Evolutionary conservation across 805 yeast genomes (phyloP), one percentile per base, ranked within the genome.

Genomic region (Hanseniaspora lachancei): DNA sequence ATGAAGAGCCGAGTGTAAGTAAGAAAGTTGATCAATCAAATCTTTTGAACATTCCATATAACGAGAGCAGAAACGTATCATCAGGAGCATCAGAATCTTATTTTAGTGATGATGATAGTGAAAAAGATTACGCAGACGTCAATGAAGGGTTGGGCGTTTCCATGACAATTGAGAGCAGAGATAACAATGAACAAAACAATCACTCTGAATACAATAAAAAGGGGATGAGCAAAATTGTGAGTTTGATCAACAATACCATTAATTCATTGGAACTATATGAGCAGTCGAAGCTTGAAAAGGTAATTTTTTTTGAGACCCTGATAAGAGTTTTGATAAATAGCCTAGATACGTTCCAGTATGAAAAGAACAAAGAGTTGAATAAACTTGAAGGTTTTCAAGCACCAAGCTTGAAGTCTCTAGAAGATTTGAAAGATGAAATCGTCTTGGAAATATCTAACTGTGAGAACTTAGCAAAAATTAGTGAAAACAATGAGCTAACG

Each of bases 401-500:
- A 10, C 56, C 56, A 7, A 34, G 34, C 9, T 16, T 46, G 16
- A n/a, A 18, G 2, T 4, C 34, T 3, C 24, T 53, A 7, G 27
- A 38, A 5, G 5, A 29, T 6, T 18, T 53, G 18, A 20, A 13
- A 18, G 18, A 38, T 3, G 38, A 38, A n/a, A 53, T 48, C 1
- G 32, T 18, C 10, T 20, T 53, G 6, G 47, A 27, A 5, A 16
- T 53, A 2, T 50, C 51, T 4, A 38, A 40, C 13, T 53, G 56
- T 39, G 47, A 46, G 18, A 44, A 32, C 5, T 27, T 53, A 13
- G 24, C 56, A 7, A 24, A 6, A 2, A 53, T 53, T 8, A 53
- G 56, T 32, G 47, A 46, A 18, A 36, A 46, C 24, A 53, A 53
- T 39, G 50, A 38, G 5, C 21, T 53, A 15, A 39, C 40, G 2